phyloP scores from a whole-genome alignment of 352 stramenopile species.

The Discostella stelligera region DNA sequence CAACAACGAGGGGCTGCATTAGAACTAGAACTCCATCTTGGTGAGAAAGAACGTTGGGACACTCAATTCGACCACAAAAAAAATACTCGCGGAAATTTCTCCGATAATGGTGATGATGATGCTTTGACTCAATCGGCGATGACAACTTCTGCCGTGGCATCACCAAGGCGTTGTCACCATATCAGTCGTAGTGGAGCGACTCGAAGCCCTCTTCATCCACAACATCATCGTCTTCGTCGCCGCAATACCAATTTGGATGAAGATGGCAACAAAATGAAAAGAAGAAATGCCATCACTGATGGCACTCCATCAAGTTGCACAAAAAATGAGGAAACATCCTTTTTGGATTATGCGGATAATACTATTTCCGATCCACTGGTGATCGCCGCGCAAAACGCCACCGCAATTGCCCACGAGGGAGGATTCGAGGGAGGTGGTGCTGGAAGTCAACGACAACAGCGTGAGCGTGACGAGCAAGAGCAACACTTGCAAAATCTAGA shows the following conservation, averaged over 20 bases:
- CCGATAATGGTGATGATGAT: background rate
- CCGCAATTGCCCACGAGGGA: background rate
- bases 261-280: background rate
- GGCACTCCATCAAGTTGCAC: background rate
- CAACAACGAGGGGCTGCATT: too few species aligned
- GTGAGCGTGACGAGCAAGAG: background rate
- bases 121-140: background rate
- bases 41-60: background rate
- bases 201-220: background rate
- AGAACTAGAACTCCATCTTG: too few species aligned
- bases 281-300: background rate
- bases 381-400: background rate
- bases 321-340: too few species aligned
- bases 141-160: background rate
- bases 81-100: background rate
- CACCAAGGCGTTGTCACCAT: too few species aligned
- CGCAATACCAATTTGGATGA: background rate
- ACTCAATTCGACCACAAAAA: background rate
- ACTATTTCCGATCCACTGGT: background rate
- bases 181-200: background rate
- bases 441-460: background rate
- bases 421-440: background rate
- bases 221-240: too few species aligned
- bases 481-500: background rate
- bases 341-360: background rate